These are phyloP conservation scores for Ustilago hordei DNA, from an alignment of 1,284 basidiomycete species.

Conservation along the genomic window DNA sequence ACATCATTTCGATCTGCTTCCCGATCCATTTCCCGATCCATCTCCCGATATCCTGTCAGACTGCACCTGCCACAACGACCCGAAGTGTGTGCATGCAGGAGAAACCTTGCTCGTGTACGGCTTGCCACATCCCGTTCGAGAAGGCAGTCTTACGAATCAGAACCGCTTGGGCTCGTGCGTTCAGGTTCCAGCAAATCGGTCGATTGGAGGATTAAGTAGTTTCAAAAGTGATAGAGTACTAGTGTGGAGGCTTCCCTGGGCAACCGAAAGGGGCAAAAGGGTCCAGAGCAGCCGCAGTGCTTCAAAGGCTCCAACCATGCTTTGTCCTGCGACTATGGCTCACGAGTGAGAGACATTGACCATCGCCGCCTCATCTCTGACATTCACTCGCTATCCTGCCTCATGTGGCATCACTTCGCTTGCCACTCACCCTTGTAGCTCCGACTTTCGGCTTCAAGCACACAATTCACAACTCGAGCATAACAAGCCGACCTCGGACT, in stretches of 20 bases:
- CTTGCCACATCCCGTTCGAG: neutral
- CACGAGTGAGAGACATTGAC: too few species aligned
- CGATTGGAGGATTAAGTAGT: too few species aligned
- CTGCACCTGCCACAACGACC: neutral
- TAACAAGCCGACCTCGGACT: too few species aligned
- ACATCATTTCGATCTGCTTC: neutral
- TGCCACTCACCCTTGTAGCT: neutral
- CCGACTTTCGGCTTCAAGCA: neutral
- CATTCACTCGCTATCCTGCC: neutral
- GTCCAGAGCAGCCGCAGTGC: too few species aligned
- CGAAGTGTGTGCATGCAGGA: neutral
- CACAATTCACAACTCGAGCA: neutral
- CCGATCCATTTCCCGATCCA: neutral
- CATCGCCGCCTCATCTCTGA: neutral
- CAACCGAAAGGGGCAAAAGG: too few species aligned
- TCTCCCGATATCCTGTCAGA: neutral
- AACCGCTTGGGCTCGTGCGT: too few species aligned
- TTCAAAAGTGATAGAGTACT: too few species aligned
- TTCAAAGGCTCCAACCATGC: too few species aligned
- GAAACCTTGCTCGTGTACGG: neutral
- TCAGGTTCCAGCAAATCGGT: too few species aligned
- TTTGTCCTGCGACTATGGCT: too few species aligned
- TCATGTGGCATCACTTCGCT: slow-evolving; percentile 1
- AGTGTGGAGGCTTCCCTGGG: too few species aligned
- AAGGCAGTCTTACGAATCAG: too few species aligned